Evolutionary conservation across 73 alveolate genomes (phyloP).

Genomic region (Symbiodinium pilosum): DNA sequence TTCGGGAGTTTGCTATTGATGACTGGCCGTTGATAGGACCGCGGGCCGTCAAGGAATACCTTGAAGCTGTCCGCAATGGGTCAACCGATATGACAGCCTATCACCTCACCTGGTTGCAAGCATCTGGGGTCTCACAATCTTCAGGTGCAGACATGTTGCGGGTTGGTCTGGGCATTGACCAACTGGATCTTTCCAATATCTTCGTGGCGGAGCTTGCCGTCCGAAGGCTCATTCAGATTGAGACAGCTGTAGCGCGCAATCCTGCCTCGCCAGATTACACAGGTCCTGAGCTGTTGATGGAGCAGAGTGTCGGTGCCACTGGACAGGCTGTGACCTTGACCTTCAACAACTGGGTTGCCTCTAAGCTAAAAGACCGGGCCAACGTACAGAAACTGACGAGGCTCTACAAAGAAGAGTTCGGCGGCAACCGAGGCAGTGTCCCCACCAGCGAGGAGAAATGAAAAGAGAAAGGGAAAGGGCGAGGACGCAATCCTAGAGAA

Average conservation of each 20-base stretch:
- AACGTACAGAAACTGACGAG: slow-evolving; percentile 15
- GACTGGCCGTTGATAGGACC: slow-evolving; percentile 58
- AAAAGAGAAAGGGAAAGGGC: neutral
- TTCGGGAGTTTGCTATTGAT: neutral
- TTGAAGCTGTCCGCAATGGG: neutral
- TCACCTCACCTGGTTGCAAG: neutral
- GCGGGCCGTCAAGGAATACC: slow-evolving; percentile 5
- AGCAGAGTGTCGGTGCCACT: neutral
- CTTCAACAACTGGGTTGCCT: neutral
- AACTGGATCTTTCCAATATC: neutral
- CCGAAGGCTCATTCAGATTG: slow-evolving; percentile 23
- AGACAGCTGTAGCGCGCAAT: slow-evolving; percentile 1
- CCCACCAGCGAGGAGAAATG: too few species aligned
- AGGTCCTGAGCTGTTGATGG: slow-evolving; percentile 24
- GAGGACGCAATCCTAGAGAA: neutral
- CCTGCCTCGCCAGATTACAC: slow-evolving; percentile 46
- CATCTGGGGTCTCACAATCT: neutral
- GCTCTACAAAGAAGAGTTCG: slow-evolving; percentile 25
- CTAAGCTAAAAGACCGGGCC: slow-evolving; percentile 15
- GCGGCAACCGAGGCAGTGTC: neutral
- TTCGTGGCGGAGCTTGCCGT: neutral
- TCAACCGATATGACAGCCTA: neutral
- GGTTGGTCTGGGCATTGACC: neutral
- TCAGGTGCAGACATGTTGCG: neutral
- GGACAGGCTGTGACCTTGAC: neutral